phyloP scores from a whole-genome alignment of 2,329 filamentous ascomycete genomes.

The Phialemoniopsis sp. region DNA sequence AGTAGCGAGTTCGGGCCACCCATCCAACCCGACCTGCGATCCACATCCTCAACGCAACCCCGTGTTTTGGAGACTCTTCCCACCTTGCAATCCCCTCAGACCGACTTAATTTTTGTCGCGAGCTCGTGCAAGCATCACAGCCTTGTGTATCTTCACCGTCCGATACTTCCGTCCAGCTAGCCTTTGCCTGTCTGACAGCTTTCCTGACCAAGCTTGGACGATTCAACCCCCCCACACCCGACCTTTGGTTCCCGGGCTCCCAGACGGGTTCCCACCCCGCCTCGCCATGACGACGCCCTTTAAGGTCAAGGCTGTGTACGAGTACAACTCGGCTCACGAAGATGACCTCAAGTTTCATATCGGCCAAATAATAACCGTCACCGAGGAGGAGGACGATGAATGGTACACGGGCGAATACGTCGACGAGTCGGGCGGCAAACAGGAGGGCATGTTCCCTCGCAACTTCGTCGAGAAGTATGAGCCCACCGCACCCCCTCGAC shows the following conservation, averaged over 20 bases:
- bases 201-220: too few species aligned
- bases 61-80: too few species aligned
- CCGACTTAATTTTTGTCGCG: too few species aligned
- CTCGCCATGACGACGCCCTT: conserved; percentile 68
- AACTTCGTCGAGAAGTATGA: conserved; percentile 98
- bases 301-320: conserved; percentile 93
- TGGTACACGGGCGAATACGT: conserved; percentile 91
- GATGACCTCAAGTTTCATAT: conserved; percentile 86
- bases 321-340: conserved; percentile 88
- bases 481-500: conserved; percentile 83
- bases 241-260: background rate
- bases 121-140: too few species aligned
- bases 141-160: too few species aligned
- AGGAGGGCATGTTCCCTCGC: conserved; percentile 85
- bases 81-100: too few species aligned
- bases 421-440: conserved; percentile 68
- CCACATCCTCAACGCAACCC: too few species aligned
- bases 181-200: too few species aligned
- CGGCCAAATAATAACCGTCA: conserved; percentile 92
- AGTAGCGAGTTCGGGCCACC: too few species aligned
- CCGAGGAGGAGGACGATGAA: conserved; percentile 85
- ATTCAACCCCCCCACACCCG: background rate
- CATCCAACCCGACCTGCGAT: too few species aligned
- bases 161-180: too few species aligned
- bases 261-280: conserved; percentile 7